Conservation (phyloP, 768 basidiomycete species). For the Rubroboletus satanas region DNA sequence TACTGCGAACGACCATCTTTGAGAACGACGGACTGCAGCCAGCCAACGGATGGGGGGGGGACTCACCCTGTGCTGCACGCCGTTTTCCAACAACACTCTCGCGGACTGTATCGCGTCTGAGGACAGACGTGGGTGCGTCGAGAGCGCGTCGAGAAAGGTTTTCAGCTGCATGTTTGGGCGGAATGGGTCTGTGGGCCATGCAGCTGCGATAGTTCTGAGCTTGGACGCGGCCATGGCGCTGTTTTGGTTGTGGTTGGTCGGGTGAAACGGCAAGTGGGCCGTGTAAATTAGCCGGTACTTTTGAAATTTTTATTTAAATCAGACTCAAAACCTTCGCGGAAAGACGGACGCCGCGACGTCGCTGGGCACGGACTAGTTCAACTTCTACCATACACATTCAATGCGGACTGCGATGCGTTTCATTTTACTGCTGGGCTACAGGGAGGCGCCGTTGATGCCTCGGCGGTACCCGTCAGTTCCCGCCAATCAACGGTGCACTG, state of each 20-base stretch:
- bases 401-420: background rate
- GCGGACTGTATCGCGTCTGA: constrained; percentile 57
- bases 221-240: constrained; percentile 29
- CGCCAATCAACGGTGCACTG: background rate
- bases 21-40: background rate
- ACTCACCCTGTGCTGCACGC: constrained; percentile 55
- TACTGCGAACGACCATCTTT: constrained; percentile 44
- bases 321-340: constrained; percentile 26
- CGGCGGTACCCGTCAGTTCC: background rate
- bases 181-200: constrained; percentile 72
- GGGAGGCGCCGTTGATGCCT: background rate
- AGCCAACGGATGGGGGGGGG: background rate
- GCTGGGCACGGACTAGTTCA: no score
- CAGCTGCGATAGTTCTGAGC: constrained; percentile 51
- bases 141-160: constrained; percentile 58
- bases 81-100: constrained; percentile 50
- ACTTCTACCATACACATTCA: no score
- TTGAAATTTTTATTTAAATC: constrained; percentile 6
- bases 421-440: background rate
- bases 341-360: background rate
- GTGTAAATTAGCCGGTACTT: background rate
- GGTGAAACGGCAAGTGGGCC: background rate
- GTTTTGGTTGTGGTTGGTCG: background rate
- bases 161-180: constrained; percentile 73
- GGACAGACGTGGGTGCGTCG: constrained; percentile 66